Conservation (phyloP, 2,329 filamentous ascomycete species). For the Colletotrichum siamense region DNA sequence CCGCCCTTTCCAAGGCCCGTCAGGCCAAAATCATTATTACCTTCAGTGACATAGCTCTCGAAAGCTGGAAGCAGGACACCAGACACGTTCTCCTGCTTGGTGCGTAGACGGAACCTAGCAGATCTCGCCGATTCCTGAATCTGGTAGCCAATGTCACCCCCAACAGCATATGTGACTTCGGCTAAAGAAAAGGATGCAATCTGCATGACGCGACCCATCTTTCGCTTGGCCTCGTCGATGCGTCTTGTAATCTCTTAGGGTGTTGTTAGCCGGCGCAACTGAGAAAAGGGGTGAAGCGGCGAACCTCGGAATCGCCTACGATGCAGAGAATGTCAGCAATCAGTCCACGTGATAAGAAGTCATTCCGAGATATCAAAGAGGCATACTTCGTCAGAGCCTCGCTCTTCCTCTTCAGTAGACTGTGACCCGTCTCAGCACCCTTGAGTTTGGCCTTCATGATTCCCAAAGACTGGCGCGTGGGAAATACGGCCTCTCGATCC, state of each 20-base stretch:
- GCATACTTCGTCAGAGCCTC: constrained; percentile 94
- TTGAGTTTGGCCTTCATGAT: constrained; percentile 99
- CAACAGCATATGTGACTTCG: constrained; percentile 96
- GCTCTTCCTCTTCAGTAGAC: constrained; percentile 94
- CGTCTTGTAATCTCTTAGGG: constrained; percentile 85
- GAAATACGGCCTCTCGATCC: constrained; percentile 96
- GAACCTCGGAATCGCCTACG: constrained; percentile 86
- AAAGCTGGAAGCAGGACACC: constrained; percentile 94
- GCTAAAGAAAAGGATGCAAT: constrained; percentile 97
- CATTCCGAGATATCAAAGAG: background rate
- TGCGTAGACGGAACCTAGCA: constrained; percentile 89
- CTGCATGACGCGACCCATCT: constrained; percentile 99
- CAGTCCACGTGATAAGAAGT: background rate
- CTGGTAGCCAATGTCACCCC: constrained; percentile 95
- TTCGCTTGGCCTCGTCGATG: constrained; percentile 98
- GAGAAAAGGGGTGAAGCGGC: background rate
- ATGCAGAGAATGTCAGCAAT: background rate
- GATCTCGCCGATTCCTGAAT: constrained; percentile 95
- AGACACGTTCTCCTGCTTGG: constrained; percentile 98
- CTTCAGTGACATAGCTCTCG: constrained; percentile 87
- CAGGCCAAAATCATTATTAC: constrained; percentile 93
- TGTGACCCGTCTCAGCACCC: constrained; percentile 89
- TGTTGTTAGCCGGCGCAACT: background rate
- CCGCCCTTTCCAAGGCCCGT: constrained; percentile 96
- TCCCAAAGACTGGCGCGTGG: constrained; percentile 94